Conservation (phyloP, 768 basidiomycete species). For the Guyanaporus albipodus region DNA sequence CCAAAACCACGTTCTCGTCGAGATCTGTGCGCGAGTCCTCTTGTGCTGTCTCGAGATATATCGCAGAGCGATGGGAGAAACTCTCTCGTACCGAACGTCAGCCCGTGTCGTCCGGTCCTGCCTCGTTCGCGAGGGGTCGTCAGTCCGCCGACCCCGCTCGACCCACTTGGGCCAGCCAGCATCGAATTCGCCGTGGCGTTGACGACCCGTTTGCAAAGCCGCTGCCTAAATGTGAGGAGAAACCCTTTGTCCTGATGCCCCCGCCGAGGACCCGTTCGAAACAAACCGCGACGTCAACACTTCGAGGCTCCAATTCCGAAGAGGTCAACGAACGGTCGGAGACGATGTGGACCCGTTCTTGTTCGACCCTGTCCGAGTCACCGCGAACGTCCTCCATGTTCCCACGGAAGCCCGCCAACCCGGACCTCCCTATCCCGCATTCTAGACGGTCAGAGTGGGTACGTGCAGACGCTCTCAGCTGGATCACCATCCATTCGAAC, state of each 20-base stretch:
- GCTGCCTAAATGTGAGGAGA: conserved; percentile 18
- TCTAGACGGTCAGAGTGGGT: conserved; percentile 52
- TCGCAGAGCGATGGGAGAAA: conserved; percentile 31
- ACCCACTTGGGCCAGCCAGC: conserved; percentile 50
- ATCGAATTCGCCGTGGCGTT: conserved; percentile 46
- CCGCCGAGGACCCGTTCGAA: conserved; percentile 32
- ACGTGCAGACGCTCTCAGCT: conserved; percentile 38
- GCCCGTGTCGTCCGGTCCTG: conserved; percentile 11
- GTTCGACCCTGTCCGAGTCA: conserved; percentile 13
- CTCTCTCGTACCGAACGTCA: conserved; percentile 23
- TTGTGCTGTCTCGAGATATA: conserved; percentile 27
- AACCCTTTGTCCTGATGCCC: conserved; percentile 24
- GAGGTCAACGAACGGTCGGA: conserved; percentile 28
- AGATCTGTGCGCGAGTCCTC: conserved; percentile 11
- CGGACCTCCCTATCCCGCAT: conserved; percentile 55
- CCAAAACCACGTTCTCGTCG: conserved; percentile 4
- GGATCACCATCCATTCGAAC: conserved; percentile 21
- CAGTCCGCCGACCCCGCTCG: conserved; percentile 27
- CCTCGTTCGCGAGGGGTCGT: conserved; percentile 15
- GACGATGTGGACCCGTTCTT: conserved; percentile 19
- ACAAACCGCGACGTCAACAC: conserved; percentile 5
- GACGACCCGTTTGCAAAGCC: conserved; percentile 49
- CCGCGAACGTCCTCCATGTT: conserved; percentile 29
- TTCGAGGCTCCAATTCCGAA: conserved; percentile 36
- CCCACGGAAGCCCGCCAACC: conserved; percentile 40